Evolutionary conservation across 2,329 filamentous ascomycete genomes (phyloP).

Genomic region (Verticillium nubilum): DNA sequence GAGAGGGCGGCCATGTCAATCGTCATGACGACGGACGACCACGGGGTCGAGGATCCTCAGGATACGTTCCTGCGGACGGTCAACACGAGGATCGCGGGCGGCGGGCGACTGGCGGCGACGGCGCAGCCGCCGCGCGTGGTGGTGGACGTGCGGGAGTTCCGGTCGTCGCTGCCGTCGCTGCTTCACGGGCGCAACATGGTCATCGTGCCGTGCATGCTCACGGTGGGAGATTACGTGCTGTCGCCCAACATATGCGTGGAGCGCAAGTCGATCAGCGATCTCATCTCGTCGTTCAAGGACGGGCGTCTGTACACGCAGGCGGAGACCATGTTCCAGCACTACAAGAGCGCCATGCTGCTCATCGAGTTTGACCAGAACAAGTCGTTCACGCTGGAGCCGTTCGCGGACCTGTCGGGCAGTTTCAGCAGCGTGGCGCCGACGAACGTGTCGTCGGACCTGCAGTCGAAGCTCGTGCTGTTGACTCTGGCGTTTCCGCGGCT

Average conservation of each 20-base stretch:
- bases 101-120: conserved; percentile 77
- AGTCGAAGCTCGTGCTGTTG: conserved; percentile 86
- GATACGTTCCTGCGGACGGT: conserved; percentile 90
- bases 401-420: conserved; percentile 61
- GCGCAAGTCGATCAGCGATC: conserved; percentile 85
- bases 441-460: conserved; percentile 63
- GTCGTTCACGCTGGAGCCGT: conserved; percentile 86
- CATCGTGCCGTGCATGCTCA: conserved; percentile 90
- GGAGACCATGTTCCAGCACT: conserved; percentile 91
- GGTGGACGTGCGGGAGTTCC: conserved; percentile 93
- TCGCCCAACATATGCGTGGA: conserved; percentile 90
- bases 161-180: conserved; percentile 84
- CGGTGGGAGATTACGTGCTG: conserved; percentile 92
- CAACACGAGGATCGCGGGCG: conserved; percentile 94
- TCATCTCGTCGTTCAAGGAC: conserved; percentile 88
- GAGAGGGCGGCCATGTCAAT: conserved; percentile 92
- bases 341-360: conserved; percentile 81
- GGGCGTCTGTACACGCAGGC: conserved; percentile 88
- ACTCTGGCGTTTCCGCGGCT: conserved; percentile 87
- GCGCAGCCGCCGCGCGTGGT: conserved; percentile 85
- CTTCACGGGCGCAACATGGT: conserved; percentile 84
- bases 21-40: conserved; percentile 69
- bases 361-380: conserved; percentile 99
- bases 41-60: conserved; percentile 72
- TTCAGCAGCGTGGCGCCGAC: conserved; percentile 57